Base-by-base conservation (phyloP, 345 rosid genomes). In the Boechera divaricarpa region DNA sequence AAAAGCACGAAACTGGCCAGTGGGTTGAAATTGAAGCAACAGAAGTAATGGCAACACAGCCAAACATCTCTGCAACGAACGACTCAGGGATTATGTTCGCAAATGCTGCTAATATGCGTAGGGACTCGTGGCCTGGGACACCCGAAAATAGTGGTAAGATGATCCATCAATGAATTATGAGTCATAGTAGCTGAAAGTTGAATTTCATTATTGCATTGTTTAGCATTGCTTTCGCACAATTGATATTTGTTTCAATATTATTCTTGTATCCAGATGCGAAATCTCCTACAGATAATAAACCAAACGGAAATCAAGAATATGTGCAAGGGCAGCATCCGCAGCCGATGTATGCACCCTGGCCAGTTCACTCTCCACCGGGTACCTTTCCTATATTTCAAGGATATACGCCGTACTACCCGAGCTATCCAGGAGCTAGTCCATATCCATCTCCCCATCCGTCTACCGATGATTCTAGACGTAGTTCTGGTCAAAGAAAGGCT, bases 1-100 rank as follows among this genome's bases (percentile, higher is more conserved):
- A 88, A 79, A 96, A 96, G 84, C 97, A 93, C 63, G 99, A 90
- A 86, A 85, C 85, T 44, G 98, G 98, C 69, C 96, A 90, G 68
- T 91, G 98, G 97, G 82, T 87, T 78, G 99, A 96, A 66, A 85
- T 93, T 28, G 98, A 87, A 86, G 88, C 88, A 56, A 76, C 90
- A 33, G 98, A 91, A 77, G 90, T 85, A 62, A 76, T 85, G 79
- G 76, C 86, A 64, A 72, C 74, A 63, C 87, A 78, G 35, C 74
- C 91, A 76, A 92, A 91, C 69, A 77, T 85, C 77, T 80, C 91
- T 67, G 70, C 81, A 56, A 73, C 82, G 75, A 85, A 85, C 83
- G 86, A 90, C 9, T 84, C 97, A 5, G 97, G 92, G 71, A 85
- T 90, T 63, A 55, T 88, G 60, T 85, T 94, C 66, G 81, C 95